These are phyloP conservation scores for Pseudopithomyces maydicus DNA, from an alignment of 2,329 filamentous ascomycete genomes.

Conservation along the genomic window DNA sequence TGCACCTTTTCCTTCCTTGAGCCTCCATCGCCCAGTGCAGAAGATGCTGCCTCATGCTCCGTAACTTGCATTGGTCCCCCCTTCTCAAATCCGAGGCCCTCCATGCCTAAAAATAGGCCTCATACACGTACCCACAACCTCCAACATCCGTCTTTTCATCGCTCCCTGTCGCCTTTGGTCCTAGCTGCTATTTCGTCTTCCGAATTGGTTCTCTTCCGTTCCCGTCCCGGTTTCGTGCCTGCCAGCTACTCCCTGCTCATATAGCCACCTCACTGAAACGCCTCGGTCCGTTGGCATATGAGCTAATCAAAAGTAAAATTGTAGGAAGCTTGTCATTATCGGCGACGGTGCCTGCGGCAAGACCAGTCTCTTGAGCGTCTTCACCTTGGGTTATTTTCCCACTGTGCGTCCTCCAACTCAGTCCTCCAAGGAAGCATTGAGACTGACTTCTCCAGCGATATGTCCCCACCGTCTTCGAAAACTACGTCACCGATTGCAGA, in stretches of 20 bases:
- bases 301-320: conserved; percentile 12
- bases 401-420: conserved; percentile 70
- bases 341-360: conserved; percentile 98
- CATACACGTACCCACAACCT: conserved; percentile 22
- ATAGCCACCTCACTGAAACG: conserved; percentile 20
- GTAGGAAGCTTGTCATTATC: conserved; percentile 94
- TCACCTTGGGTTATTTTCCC: conserved; percentile 96
- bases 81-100: conserved; percentile 39
- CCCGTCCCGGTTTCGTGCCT: conserved; percentile 8
- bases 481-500: conserved; percentile 98
- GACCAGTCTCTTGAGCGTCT: conserved; percentile 95
- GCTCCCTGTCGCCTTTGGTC: conserved; percentile 31
- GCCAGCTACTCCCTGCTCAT: conserved; percentile 16
- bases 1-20: conserved; percentile 11
- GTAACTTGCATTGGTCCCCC: conserved; percentile 48
- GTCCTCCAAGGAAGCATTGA: conserved; percentile 25
- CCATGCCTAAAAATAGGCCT: conserved; percentile 44
- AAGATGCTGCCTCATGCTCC: conserved; percentile 34
- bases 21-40: conserved; percentile 29
- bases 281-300: conserved; percentile 29
- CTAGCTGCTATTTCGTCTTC: conserved; percentile 18
- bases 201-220: conserved; percentile 8
- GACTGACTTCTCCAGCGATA: conserved; percentile 39
- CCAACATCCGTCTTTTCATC: conserved; percentile 41
- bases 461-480: conserved; percentile 92